These are phyloP conservation scores for Elasticomyces elasticus DNA, from an alignment of 495 filamentous ascomycete genomes.

Conservation along the genomic window DNA sequence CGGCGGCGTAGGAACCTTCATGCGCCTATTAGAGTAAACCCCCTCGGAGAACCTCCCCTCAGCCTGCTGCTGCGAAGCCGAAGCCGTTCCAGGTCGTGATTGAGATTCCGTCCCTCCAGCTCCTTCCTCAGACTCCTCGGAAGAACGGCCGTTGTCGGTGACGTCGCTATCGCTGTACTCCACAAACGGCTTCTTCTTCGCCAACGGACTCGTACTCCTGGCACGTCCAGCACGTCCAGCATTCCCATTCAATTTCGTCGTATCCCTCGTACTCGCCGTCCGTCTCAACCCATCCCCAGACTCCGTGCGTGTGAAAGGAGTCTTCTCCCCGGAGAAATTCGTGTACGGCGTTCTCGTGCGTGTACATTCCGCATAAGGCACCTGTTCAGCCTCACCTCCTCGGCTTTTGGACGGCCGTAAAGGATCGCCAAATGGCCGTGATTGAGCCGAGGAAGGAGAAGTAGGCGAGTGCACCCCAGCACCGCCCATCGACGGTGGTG, in stretches of 20 bases:
- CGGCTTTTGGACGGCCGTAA: slow-evolving; percentile 35
- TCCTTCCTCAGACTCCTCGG: background rate
- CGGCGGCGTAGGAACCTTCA: slow-evolving; percentile 11
- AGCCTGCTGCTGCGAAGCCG: background rate
- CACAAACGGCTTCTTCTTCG: slow-evolving; percentile 8
- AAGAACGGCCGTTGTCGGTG: slow-evolving; percentile 1
- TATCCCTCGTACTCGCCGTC: slow-evolving; percentile 39
- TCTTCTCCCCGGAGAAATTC: slow-evolving; percentile 59
- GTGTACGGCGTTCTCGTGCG: slow-evolving; percentile 62
- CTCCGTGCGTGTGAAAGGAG: slow-evolving; percentile 35
- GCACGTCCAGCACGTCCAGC: slow-evolving; percentile 1
- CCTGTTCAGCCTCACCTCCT: slow-evolving; percentile 5
- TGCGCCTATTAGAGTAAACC: too few relatives aligned
- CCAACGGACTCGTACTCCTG: slow-evolving; percentile 21
- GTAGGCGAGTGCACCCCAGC: too few relatives aligned
- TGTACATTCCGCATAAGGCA: slow-evolving; percentile 30
- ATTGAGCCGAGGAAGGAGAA: slow-evolving; percentile 18
- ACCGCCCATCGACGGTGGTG: slow-evolving; percentile 22
- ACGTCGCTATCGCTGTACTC: slow-evolving; percentile 12
- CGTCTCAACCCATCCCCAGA: slow-evolving; percentile 37
- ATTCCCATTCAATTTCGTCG: slow-evolving; percentile 27
- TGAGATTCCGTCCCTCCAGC: background rate
- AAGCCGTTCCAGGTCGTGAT: slow-evolving; percentile 6
- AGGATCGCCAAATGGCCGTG: slow-evolving; percentile 39
- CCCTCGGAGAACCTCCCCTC: too few relatives aligned